phyloP scores from a whole-genome alignment of 108 stramenopile genomes.

The Skeletonema grethae region DNA sequence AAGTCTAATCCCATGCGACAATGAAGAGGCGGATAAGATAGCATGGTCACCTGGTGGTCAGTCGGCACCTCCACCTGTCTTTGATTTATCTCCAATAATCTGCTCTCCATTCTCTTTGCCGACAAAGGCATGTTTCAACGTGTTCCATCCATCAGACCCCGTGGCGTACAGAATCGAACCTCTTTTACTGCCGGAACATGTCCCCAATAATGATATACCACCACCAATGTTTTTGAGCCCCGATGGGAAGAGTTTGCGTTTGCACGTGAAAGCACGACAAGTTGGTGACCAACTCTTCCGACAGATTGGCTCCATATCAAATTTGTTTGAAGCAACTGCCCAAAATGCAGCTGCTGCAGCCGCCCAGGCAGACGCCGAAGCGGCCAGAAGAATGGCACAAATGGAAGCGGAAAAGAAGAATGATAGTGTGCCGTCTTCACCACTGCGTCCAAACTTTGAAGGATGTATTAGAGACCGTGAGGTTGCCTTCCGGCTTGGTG shows the following conservation, averaged over 20 bases:
- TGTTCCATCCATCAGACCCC: conserved; percentile 82
- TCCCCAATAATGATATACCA: conserved; percentile 47
- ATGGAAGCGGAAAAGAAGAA: conserved; percentile 9
- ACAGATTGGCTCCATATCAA: conserved; percentile 45
- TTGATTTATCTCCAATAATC: conserved; percentile 45
- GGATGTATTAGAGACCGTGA: conserved; percentile 45
- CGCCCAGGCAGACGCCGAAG: conserved; percentile 46
- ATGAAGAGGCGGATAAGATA: conserved; percentile 30
- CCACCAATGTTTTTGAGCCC: conserved; percentile 69
- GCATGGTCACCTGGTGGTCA: not conserved
- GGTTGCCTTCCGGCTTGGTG: conserved; percentile 65
- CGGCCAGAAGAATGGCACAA: conserved; percentile 29
- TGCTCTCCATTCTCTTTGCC: conserved; percentile 79
- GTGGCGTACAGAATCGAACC: conserved; percentile 86
- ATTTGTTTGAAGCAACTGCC: conserved; percentile 39
- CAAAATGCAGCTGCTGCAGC: conserved; percentile 46
- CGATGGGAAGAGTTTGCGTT: conserved; percentile 66
- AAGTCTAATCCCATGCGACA: conserved; percentile 48
- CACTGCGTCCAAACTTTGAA: conserved; percentile 22
- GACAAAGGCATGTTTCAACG: conserved; percentile 65
- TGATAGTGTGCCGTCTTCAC: conserved; percentile 2
- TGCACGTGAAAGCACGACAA: conserved; percentile 81
- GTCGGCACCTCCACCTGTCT: conserved; percentile 36
- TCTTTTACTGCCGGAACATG: conserved; percentile 57
- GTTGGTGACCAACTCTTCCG: conserved; percentile 61